These are phyloP conservation scores for Populus hybrid DNA, from an alignment of 441 rosid genomes.

Conservation along the genomic window DNA sequence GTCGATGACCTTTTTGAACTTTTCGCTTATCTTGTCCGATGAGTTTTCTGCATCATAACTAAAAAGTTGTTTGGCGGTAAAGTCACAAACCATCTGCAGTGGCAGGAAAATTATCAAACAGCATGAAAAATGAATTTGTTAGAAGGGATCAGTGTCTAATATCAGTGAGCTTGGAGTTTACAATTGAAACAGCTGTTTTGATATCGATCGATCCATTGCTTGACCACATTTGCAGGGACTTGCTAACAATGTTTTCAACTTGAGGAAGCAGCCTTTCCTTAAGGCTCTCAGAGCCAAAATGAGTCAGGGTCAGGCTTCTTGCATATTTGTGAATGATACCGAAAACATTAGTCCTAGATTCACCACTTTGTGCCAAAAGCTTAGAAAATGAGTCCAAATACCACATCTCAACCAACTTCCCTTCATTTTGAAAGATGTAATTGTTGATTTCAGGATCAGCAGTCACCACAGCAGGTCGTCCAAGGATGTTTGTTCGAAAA, in stretches of 20 bases:
- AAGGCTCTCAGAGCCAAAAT: constrained; percentile 28
- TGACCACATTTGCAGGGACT: constrained; percentile 22
- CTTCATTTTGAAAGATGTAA: constrained; percentile 28
- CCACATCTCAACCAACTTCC: constrained; percentile 32
- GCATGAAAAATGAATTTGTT: background rate
- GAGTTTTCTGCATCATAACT: constrained; percentile 19
- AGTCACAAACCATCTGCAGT: constrained; percentile 22
- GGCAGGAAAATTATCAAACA: background rate
- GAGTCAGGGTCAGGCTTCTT: constrained; percentile 12
- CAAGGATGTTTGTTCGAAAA: constrained; percentile 42
- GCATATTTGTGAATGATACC: constrained; percentile 28
- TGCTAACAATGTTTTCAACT: constrained; percentile 16
- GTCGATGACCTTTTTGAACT: background rate
- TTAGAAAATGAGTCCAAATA: constrained; percentile 30
- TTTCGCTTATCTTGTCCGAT: constrained; percentile 14
- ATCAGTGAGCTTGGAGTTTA: constrained; percentile 5
- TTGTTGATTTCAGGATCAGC: constrained; percentile 40
- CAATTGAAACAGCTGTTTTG: constrained; percentile 17
- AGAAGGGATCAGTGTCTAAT: background rate
- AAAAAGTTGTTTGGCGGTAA: constrained; percentile 11
- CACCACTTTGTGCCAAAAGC: constrained; percentile 22
- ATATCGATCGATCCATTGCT: constrained; percentile 17
- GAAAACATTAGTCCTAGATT: constrained; percentile 4
- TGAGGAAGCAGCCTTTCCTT: constrained; percentile 21
- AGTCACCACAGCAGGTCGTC: constrained; percentile 31